phyloP scores from a whole-genome alignment of 2,329 filamentous ascomycete species.

The Colletotrichum cuscutae region DNA sequence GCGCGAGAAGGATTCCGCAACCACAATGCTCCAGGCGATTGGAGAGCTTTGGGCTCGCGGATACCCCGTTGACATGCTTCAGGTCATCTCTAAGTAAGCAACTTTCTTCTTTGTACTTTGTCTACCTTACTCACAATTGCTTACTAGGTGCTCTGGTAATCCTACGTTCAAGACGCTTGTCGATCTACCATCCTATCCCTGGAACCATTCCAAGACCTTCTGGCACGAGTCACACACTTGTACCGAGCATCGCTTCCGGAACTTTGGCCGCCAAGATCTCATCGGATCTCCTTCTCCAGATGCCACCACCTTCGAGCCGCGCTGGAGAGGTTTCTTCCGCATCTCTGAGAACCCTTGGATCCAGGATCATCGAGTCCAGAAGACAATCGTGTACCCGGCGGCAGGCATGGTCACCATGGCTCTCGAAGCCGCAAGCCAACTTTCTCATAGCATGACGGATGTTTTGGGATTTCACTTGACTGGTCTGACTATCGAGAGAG shows the following conservation, averaged over 20 bases:
- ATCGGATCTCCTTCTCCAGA: constrained; percentile 58
- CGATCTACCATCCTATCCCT: constrained; percentile 62
- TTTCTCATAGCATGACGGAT: constrained; percentile 38
- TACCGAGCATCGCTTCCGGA: constrained; percentile 53
- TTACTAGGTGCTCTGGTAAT: constrained; percentile 15
- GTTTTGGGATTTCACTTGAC: constrained; percentile 54
- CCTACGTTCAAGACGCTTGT: constrained; percentile 43
- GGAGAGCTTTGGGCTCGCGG: constrained; percentile 52
- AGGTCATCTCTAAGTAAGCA: constrained; percentile 39
- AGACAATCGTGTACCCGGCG: constrained; percentile 61
- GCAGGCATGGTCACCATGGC: constrained; percentile 62
- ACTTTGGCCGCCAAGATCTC: constrained; percentile 59
- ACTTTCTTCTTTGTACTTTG: background rate
- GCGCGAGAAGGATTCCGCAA: constrained; percentile 37
- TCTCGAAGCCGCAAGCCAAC: constrained; percentile 56
- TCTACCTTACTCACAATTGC: constrained; percentile 1
- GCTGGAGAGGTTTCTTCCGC: constrained; percentile 61
- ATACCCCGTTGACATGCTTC: constrained; percentile 43
- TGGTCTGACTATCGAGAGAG: constrained; percentile 58
- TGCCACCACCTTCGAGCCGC: constrained; percentile 55
- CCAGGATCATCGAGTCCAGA: constrained; percentile 61
- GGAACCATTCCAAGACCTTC: constrained; percentile 63
- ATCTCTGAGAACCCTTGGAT: constrained; percentile 63
- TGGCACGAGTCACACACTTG: constrained; percentile 65
- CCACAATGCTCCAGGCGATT: constrained; percentile 43